Percentiles rank a stretch among this genome's conserved stretches.
Conservation (phyloP, 2,329 filamentous ascomycete genomes). For the Aspergillus cejpii region DNA sequence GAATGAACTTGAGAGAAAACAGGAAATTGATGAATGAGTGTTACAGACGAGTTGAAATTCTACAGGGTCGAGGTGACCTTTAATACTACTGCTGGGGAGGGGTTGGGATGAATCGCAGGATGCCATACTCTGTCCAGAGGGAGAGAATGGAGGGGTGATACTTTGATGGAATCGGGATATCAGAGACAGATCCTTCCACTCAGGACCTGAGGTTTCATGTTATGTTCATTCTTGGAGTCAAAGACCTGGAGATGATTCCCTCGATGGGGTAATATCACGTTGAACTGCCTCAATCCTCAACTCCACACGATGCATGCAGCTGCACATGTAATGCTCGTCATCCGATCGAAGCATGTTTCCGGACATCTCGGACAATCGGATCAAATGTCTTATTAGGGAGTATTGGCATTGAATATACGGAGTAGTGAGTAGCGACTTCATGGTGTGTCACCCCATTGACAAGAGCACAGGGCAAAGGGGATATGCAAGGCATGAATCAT, state of each 20-base stretch:
- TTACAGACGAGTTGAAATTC: not conserved
- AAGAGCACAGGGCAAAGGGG: not conserved
- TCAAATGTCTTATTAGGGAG: too few relatives aligned
- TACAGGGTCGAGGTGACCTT: constrained; percentile 1
- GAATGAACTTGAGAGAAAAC: not conserved
- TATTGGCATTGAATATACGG: not conserved
- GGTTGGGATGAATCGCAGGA: constrained; percentile 2
- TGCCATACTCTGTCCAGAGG: constrained; percentile 4
- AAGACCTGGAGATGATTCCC: too few relatives aligned
- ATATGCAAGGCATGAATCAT: not conserved
- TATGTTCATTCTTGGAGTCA: too few relatives aligned
- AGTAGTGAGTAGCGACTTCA: not conserved
- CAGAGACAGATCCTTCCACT: not conserved
- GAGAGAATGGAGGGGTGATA: constrained; percentile 2
- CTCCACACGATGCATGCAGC: too few relatives aligned
- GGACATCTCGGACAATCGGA: too few relatives aligned
- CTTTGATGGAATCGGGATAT: not conserved
- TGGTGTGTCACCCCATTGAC: not conserved
- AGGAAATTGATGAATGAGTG: not conserved
- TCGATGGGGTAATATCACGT: too few relatives aligned
- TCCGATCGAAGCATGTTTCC: too few relatives aligned
- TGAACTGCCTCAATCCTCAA: too few relatives aligned
- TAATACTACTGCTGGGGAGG: constrained; percentile 3
- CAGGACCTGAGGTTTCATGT: too few relatives aligned
- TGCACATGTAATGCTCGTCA: too few relatives aligned